Evolutionary conservation across 306 rosid genomes (phyloP).

Genomic region (Dryas octopetala): DNA sequence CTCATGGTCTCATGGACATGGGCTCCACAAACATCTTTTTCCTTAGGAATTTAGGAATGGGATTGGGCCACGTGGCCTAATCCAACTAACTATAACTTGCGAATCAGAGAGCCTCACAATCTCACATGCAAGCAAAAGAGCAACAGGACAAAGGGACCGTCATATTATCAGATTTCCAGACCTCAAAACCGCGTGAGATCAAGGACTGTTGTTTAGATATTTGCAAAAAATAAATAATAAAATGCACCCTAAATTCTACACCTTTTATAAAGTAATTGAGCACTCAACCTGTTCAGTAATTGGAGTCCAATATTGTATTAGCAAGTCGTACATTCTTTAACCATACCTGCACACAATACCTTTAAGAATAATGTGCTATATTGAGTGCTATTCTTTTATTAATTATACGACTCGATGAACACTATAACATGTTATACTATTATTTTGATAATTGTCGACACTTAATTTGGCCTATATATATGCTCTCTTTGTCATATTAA

Average conservation of each 20-base stretch:
- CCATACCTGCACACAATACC: neutral
- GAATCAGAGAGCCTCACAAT: slow-evolving; percentile 5
- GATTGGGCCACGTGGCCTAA: slow-evolving; percentile 34
- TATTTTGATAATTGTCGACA: too few relatives aligned
- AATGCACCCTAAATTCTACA: slow-evolving; percentile 8
- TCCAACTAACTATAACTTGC: slow-evolving; percentile 16
- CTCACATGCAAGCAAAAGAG: slow-evolving; percentile 41
- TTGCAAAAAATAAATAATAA: neutral
- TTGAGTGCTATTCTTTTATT: too few relatives aligned
- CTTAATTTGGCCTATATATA: too few relatives aligned
- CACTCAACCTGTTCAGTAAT: neutral
- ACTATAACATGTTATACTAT: too few relatives aligned
- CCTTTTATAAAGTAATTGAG: slow-evolving; percentile 18
- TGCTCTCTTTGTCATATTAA: too few relatives aligned
- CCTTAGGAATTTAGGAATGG: neutral
- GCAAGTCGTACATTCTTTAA: neutral
- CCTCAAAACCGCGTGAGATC: slow-evolving; percentile 55
- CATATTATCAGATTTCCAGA: slow-evolving; percentile 33
- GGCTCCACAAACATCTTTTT: slow-evolving; percentile 35
- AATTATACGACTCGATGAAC: too few relatives aligned
- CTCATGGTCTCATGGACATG: slow-evolving; percentile 1
- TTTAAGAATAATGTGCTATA: too few relatives aligned
- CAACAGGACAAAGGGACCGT: slow-evolving; percentile 49
- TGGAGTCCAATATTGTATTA: neutral
- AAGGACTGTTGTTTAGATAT: slow-evolving; percentile 18